Percentiles rank a stretch among this genome's conserved stretches.
Evolutionary conservation across 495 filamentous ascomycete genomes (phyloP).

Genomic region (Penicillium desertorum): DNA sequence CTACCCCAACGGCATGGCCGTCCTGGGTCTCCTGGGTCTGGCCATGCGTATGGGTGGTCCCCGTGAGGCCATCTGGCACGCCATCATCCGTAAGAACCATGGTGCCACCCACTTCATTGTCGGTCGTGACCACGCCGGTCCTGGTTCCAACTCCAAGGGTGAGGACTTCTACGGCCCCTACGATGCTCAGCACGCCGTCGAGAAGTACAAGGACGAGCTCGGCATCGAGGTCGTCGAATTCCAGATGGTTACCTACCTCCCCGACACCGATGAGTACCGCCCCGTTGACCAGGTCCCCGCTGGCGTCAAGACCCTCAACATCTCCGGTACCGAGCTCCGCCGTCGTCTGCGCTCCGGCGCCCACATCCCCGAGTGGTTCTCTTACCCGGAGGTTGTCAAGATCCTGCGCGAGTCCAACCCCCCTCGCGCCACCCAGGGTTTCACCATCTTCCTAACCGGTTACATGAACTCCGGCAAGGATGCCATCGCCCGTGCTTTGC

Average conservation of each 20-base stretch:
- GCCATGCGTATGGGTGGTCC: constrained; percentile 99
- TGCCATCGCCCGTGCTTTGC: constrained; percentile 88
- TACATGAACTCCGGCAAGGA: constrained; percentile 97
- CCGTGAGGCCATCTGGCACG: constrained; percentile 98
- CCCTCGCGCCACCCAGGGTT: constrained; percentile 82
- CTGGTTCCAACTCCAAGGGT: constrained; percentile 94
- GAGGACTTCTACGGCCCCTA: constrained; percentile 98
- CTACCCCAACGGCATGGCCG: constrained; percentile 99
- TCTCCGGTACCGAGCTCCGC: constrained; percentile 94
- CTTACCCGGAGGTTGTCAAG: constrained; percentile 96
- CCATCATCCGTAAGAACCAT: constrained; percentile 99
- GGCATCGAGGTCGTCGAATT: constrained; percentile 98
- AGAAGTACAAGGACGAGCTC: constrained; percentile 93
- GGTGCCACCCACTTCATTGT: constrained; percentile 99
- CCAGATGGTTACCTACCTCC: constrained; percentile 99
- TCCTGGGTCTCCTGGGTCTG: constrained; percentile 89
- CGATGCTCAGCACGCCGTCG: constrained; percentile 95
- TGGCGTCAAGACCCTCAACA: constrained; percentile 89
- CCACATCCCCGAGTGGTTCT: constrained; percentile 99
- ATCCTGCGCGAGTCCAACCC: constrained; percentile 95
- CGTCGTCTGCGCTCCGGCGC: constrained; percentile 82
- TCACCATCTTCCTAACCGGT: constrained; percentile 97
- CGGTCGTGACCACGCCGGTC: constrained; percentile 94
- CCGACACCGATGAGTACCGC: constrained; percentile 93
- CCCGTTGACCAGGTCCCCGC: constrained; percentile 84